These are phyloP conservation scores for Gnaphalium uliginosum DNA, from an alignment of 129 eudicot genomes.

Conservation along the genomic window DNA sequence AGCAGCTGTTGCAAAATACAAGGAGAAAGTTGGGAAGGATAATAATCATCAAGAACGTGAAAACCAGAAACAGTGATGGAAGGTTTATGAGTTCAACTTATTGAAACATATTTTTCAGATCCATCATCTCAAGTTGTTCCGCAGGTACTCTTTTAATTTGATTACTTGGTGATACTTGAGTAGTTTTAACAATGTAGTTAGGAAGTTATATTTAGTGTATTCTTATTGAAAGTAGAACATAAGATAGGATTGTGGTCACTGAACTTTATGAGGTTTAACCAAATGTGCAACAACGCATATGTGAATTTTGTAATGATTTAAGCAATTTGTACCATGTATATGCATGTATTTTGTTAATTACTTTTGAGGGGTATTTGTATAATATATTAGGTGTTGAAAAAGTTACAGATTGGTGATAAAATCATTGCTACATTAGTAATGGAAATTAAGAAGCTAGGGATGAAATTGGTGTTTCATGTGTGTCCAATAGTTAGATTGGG, in stretches of 20 bases:
- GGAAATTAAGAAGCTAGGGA: too few relatives aligned
- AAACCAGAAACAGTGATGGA: constrained; percentile 24
- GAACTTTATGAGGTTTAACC: neutral
- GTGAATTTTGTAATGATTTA: neutral
- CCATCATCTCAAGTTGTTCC: neutral
- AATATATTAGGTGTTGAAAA: neutral
- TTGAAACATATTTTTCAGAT: neutral
- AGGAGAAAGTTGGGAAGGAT: constrained; percentile 44
- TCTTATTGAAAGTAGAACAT: neutral
- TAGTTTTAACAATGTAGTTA: constrained; percentile 5
- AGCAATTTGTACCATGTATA: neutral
- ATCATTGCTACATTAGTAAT: neutral
- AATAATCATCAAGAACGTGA: constrained; percentile 34
- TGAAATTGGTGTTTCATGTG: too few relatives aligned
- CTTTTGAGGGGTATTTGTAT: neutral
- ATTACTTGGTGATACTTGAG: neutral
- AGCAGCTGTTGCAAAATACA: constrained; percentile 72
- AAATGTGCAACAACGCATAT: neutral
- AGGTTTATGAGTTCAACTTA: neutral
- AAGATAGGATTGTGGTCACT: neutral
- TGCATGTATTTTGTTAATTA: neutral
- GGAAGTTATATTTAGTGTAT: constrained; percentile 9
- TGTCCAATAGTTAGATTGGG: too few relatives aligned
- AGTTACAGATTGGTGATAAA: neutral
- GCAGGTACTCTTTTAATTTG: constrained; percentile 2